phyloP scores from a whole-genome alignment of 352 stramenopile genomes.

The Elongisporangium senticosum region DNA sequence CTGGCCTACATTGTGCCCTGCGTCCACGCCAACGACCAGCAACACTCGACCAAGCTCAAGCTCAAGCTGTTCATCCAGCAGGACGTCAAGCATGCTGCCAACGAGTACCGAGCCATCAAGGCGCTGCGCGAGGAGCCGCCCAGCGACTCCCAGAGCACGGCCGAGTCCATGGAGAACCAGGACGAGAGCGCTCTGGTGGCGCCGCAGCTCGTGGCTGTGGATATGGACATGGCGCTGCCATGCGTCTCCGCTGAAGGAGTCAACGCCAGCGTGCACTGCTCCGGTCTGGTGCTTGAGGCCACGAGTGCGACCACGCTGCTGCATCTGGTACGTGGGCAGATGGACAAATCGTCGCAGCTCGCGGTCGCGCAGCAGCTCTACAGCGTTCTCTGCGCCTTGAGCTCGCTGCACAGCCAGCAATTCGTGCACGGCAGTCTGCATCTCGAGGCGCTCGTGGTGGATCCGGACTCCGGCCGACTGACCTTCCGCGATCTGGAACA shows the following conservation, averaged over 20 bases:
- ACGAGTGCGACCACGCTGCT: conserved; percentile 32
- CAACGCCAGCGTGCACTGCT: conserved; percentile 34
- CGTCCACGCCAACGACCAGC: conserved; percentile 1
- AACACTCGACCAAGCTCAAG: conserved; percentile 8
- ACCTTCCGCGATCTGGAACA: conserved; percentile 52
- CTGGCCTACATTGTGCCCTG: conserved; percentile 39
- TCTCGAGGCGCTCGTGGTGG: conserved; percentile 31
- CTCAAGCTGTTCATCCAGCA: conserved; percentile 62
- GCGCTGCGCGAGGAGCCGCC: conserved; percentile 37
- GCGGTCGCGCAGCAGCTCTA: conserved; percentile 29
- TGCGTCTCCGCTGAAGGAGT: conserved; percentile 16
- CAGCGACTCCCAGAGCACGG: conserved; percentile 4
- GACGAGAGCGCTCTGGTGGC: conserved; percentile 21
- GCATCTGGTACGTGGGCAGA: conserved; percentile 24
- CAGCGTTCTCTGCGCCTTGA: conserved; percentile 28
- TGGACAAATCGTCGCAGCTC: conserved; percentile 21
- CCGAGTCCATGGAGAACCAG: neutral
- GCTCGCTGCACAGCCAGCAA: conserved; percentile 35
- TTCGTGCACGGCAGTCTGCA: conserved; percentile 53
- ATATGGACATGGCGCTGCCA: conserved; percentile 21
- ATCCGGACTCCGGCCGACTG: conserved; percentile 25
- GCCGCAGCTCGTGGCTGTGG: conserved; percentile 26
- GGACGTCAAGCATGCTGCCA: conserved; percentile 37
- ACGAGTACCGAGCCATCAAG: conserved; percentile 29
- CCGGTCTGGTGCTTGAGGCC: conserved; percentile 38